These are phyloP conservation scores for Kluyveromyces marxianus DNA, from an alignment of 1,139 yeast species.

Conservation along the genomic window DNA sequence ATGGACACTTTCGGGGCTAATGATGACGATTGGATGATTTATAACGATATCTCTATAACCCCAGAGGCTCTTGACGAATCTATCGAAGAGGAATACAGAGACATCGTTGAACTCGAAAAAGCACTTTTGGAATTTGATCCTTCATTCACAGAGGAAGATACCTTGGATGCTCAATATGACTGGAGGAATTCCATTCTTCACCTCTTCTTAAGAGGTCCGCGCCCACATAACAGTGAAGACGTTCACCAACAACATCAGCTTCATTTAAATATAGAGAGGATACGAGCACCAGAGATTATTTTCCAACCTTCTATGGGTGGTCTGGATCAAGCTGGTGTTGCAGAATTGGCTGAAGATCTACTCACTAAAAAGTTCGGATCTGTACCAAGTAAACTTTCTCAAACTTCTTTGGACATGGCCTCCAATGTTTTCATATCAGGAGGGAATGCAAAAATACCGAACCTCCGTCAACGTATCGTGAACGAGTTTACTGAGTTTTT, in stretches of 20 bases:
- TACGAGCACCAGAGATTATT: slow-evolving; percentile 83
- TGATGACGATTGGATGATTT: slow-evolving; percentile 93
- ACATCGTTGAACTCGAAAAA: slow-evolving; percentile 58
- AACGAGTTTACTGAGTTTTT: slow-evolving; percentile 62
- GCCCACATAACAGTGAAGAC: slow-evolving; percentile 58
- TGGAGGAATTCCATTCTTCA: slow-evolving; percentile 80
- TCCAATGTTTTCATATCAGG: slow-evolving; percentile 78
- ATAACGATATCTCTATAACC: slow-evolving; percentile 71
- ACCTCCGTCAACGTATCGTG: slow-evolving; percentile 56
- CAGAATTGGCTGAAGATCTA: slow-evolving; percentile 67
- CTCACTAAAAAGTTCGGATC: slow-evolving; percentile 57
- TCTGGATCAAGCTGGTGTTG: slow-evolving; percentile 86
- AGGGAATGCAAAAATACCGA: slow-evolving; percentile 64
- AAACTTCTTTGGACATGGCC: slow-evolving; percentile 31
- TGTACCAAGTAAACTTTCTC: slow-evolving; percentile 35
- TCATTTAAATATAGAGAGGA: slow-evolving; percentile 83
- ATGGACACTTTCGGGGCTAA: slow-evolving; percentile 93
- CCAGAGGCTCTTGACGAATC: slow-evolving; percentile 59
- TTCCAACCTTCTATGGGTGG: slow-evolving; percentile 97
- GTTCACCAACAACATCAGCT: slow-evolving; percentile 76
- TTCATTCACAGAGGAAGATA: slow-evolving; percentile 75
- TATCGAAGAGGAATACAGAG: slow-evolving; percentile 60
- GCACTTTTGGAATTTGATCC: slow-evolving; percentile 78
- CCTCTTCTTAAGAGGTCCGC: slow-evolving; percentile 82
- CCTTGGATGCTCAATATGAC: slow-evolving; percentile 74